Conservation (phyloP, 176 grass and related monocot genomes). For the Ampelocalamus luodianensis region DNA sequence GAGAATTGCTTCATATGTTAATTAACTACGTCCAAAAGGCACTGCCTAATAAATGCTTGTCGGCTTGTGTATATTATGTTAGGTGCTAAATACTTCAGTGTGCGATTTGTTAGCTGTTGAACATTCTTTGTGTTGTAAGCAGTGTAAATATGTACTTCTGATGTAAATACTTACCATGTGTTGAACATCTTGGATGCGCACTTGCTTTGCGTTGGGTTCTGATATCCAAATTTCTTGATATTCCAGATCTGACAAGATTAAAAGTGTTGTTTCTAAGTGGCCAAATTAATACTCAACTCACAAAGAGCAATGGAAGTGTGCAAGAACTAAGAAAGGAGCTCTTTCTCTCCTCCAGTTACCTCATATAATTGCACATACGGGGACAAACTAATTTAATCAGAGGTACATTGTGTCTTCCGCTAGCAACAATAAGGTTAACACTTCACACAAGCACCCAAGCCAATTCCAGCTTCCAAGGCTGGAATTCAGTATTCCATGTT, state of each 20-base stretch:
- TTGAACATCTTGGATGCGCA: constrained; percentile 24
- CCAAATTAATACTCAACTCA: background rate
- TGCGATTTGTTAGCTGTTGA: constrained; percentile 34
- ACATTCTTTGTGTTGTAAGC: constrained; percentile 51
- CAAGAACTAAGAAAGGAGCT: background rate
- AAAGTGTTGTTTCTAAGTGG: background rate
- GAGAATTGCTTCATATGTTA: constrained; percentile 34
- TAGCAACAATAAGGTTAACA: constrained; percentile 2
- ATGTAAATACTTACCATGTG: constrained; percentile 41
- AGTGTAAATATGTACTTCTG: constrained; percentile 47
- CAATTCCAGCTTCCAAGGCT: background rate
- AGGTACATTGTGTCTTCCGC: background rate
- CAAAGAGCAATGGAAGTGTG: background rate
- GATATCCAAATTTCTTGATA: background rate
- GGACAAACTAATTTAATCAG: background rate
- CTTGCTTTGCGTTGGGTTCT: constrained; percentile 9
- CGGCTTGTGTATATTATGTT: constrained; percentile 44
- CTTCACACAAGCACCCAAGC: constrained; percentile 8
- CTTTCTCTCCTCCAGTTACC: background rate
- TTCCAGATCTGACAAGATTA: background rate
- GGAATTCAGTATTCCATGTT: background rate
- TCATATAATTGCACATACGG: constrained; percentile 14
- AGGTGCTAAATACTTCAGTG: constrained; percentile 31
- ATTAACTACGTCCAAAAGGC: constrained; percentile 42
- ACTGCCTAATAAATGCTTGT: constrained; percentile 52